Base-by-base conservation (phyloP, 164 flowering plant genomes). In the Echeveria elegans region DNA sequence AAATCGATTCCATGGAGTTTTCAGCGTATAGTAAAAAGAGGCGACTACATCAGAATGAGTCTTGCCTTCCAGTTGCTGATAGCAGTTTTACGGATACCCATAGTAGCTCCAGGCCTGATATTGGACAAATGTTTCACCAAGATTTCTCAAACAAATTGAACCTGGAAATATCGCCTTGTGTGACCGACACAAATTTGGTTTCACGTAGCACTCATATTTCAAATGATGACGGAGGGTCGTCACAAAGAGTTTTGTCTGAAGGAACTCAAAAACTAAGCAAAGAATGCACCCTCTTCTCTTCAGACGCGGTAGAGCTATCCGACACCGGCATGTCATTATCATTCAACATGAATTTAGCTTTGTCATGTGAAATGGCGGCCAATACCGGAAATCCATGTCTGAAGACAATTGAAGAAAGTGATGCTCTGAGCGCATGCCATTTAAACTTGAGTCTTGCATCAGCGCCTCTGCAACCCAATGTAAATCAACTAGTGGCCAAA, bases 391-490 rank as follows among this genome's bases (percentile, higher is more conserved):
- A 66, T 73, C 73, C 77, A 19, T 68, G 70, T 72, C 69, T 74
- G 52, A 43, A 67, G 68, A 71, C 81, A 26, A 59, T 43, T 58
- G 89, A 89, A 69, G 92, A 86, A 34, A 67, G 77, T 65, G 98
- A 91, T 63, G 78, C 77, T 21, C 80, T 72, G 72, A 48, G 84
- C 14, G 81, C 87, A 32, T 91, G 95, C 80, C 97, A 85, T 15
- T 74, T 94, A 66, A 88, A 89, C 75, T 81, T 93, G 41, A 81
- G 88, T 59, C 80, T 91, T 29, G 89, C 97, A 68, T 89, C 98
- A 70, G 83, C 88, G 56, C 65, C 88, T n/a, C 65, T 83, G 71
- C 84, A 76, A 70, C 70, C 70, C 58, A 71, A 79, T 34, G 73
- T 50, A 41, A 72, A 69, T 69, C 67, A 73, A 53, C 52, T 58